phyloP scores from a whole-genome alignment of 1,139 yeast species.

The Sugiyamaella paludigena region DNA sequence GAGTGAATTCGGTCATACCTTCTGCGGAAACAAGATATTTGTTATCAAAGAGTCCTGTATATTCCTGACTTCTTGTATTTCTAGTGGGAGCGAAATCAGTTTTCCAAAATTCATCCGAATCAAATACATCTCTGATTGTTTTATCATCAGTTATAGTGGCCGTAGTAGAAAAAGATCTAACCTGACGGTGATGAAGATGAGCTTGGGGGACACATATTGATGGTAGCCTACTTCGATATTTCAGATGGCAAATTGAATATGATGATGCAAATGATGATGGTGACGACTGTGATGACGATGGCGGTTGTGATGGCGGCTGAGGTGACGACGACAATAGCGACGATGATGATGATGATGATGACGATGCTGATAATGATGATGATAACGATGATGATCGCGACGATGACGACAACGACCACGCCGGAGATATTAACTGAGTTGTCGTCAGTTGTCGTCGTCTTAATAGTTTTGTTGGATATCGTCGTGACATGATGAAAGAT shows the following conservation, averaged over 20 bases:
- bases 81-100: constrained; percentile 15
- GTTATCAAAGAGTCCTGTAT: constrained; percentile 71
- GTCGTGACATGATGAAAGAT: no score
- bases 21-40: constrained; percentile 64
- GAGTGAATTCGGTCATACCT: constrained; percentile 69
- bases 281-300: no score
- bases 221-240: no score
- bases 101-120: constrained; percentile 21
- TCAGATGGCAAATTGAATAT: no score
- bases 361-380: not conserved
- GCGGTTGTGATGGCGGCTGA: no score
- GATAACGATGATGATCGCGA: no score
- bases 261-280: no score
- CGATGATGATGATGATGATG: constrained; percentile 3
- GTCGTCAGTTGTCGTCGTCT: no score
- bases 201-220: no score
- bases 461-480: no score
- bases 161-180: constrained; percentile 1
- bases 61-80: constrained; percentile 2
- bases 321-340: not conserved
- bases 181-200: not conserved
- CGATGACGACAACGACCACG: no score
- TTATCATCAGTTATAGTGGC: constrained; percentile 11
- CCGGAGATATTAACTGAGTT: no score
- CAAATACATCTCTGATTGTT: constrained; percentile 24